phyloP scores from a whole-genome alignment of 129 eudicot species.

The Scalesia atractyloides region DNA sequence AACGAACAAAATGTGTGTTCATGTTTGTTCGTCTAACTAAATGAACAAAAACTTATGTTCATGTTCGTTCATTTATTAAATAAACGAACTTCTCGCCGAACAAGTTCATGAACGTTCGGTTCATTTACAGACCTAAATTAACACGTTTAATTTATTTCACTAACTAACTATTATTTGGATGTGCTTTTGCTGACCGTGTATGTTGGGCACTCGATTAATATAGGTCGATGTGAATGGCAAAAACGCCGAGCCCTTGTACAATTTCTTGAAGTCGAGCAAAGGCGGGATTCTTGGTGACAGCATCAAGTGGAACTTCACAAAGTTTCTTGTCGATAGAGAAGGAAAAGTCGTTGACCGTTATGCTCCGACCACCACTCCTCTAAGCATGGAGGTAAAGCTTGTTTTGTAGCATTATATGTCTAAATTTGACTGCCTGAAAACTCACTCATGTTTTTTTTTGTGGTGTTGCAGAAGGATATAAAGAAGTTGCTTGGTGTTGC shows the following conservation, averaged over 20 bases:
- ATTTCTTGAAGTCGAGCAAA: conserved; percentile 70
- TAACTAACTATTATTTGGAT: background rate
- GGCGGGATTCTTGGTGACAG: conserved; percentile 86
- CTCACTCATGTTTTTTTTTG: background rate
- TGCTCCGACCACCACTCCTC: conserved; percentile 97
- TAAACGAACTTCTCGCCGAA: no score
- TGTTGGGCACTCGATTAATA: background rate
- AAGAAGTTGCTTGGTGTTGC: conserved; percentile 64
- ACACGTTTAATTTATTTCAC: no score
- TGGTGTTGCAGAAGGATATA: conserved; percentile 70
- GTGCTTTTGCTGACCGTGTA: background rate
- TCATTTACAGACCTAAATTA: no score
- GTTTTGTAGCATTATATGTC: background rate
- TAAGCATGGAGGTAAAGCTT: conserved; percentile 84
- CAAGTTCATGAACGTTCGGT: no score
- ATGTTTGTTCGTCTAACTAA: no score
- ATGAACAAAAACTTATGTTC: no score
- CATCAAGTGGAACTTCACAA: conserved; percentile 92
- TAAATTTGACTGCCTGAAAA: background rate
- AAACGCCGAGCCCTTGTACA: conserved; percentile 74
- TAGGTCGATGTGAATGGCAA: conserved; percentile 92
- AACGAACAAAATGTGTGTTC: no score
- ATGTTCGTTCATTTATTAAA: no score
- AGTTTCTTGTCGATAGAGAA: conserved; percentile 73
- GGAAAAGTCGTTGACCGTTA: conserved; percentile 91